phyloP scores from a whole-genome alignment of 1,139 yeast genomes.

The Sugiyamaella pinicola region DNA sequence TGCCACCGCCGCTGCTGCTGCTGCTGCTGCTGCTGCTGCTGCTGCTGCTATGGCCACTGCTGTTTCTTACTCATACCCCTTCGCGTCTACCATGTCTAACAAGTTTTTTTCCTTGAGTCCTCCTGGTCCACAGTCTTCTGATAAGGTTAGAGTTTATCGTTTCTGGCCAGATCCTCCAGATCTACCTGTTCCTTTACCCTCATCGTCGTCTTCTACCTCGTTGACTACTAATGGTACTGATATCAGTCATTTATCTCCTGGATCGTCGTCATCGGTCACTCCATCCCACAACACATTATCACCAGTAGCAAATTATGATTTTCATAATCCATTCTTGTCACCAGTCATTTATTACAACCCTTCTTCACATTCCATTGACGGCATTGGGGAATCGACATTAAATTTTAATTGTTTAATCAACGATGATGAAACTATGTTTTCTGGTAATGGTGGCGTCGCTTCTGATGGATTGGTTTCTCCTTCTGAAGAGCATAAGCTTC shows the following conservation, averaged over 20 bases:
- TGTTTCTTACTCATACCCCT: not conserved
- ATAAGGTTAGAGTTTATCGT: not conserved
- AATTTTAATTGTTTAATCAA: not conserved
- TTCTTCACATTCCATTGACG: not conserved
- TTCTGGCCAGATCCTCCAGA: constrained; percentile 14
- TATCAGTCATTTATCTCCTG: not conserved
- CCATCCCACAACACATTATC: not conserved
- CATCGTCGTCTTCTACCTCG: not conserved
- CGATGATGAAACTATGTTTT: not conserved
- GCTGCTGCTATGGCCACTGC: not conserved
- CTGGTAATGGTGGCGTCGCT: not conserved
- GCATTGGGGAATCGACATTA: constrained; percentile 10
- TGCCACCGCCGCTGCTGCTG: constrained; percentile 2
- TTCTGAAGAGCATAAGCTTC: not conserved
- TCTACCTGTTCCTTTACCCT: not conserved
- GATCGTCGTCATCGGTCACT: not conserved
- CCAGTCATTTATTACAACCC: not conserved
- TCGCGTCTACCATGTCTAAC: not conserved
- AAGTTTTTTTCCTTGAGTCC: not conserved
- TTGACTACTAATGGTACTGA: not conserved
- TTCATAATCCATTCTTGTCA: not conserved
- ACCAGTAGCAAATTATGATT: constrained; percentile 2
- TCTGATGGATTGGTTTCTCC: constrained; percentile 11
- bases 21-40: constrained; percentile 1
- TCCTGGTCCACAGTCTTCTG: not conserved